These are phyloP conservation scores for Trichothecium sympodiale DNA, from an alignment of 2,329 filamentous ascomycete genomes.

Conservation along the genomic window DNA sequence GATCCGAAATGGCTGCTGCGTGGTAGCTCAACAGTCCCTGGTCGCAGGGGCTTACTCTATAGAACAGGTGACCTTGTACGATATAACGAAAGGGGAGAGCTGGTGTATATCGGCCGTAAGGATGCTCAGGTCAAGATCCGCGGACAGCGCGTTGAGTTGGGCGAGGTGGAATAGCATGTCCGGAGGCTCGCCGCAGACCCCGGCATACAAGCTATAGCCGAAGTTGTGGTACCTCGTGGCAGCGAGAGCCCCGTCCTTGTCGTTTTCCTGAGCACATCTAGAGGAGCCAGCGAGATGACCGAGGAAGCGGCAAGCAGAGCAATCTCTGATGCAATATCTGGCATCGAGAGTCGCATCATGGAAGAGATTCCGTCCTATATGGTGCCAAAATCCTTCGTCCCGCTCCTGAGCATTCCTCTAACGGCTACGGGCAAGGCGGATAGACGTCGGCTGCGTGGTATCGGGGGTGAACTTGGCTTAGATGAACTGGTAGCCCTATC, in stretches of 20 bases:
- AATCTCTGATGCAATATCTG: too few species aligned
- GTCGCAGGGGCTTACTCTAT: conserved; percentile 18
- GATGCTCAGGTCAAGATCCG: conserved; percentile 42
- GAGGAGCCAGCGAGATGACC: too few species aligned
- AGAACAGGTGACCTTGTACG: conserved; percentile 33
- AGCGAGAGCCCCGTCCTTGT: too few species aligned
- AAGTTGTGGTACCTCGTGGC: conserved; percentile 22
- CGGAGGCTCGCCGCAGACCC: conserved; percentile 11
- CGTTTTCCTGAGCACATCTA: too few species aligned
- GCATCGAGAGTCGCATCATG: too few species aligned
- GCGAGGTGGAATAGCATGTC: background rate
- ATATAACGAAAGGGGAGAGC: conserved; percentile 23
- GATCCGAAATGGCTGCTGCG: background rate
- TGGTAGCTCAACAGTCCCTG: background rate
- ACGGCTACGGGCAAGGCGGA: conserved; percentile 1
- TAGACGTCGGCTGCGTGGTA: too few species aligned
- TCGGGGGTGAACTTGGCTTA: too few species aligned
- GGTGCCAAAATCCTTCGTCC: conserved; percentile 27
- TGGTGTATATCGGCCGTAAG: conserved; percentile 32
- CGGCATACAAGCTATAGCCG: conserved; percentile 30
- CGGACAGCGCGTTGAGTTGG: conserved; percentile 37
- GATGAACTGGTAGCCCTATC: too few species aligned
- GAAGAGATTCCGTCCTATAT: too few species aligned
- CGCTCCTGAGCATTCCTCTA: conserved; percentile 10
- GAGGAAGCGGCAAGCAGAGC: too few species aligned